Evolutionary conservation across 78 protist species (phyloP).

Genomic region (Emiliania huxleyi): DNA sequence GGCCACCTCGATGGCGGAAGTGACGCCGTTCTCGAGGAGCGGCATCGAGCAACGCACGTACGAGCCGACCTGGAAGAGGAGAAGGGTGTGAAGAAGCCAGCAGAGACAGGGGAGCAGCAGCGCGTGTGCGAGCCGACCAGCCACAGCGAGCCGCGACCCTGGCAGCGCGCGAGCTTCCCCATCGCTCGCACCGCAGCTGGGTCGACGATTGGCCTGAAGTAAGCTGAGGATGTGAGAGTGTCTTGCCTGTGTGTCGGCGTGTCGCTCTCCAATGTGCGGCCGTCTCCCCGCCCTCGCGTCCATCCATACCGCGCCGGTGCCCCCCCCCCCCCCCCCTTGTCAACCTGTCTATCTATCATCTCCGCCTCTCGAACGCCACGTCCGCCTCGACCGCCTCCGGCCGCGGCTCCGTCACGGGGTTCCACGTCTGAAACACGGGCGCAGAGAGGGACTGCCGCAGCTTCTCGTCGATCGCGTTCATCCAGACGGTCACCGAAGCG

Average conservation of each 20-base stretch:
- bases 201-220: neutral
- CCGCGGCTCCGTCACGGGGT: neutral
- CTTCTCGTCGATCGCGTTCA: neutral
- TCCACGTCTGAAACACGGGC: slow-evolving; percentile 30
- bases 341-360: too few relatives aligned
- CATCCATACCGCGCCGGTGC: too few relatives aligned
- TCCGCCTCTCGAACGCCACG: neutral
- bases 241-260: too few relatives aligned
- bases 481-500: slow-evolving; percentile 3
- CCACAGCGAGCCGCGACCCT: neutral
- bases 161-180: neutral
- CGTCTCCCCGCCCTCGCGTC: too few relatives aligned
- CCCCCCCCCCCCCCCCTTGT: too few relatives aligned
- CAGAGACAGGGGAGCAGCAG: too few relatives aligned
- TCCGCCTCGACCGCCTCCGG: neutral
- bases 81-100: too few relatives aligned
- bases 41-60: neutral
- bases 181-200: neutral
- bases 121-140: neutral
- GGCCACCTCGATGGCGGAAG: neutral
- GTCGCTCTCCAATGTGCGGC: too few relatives aligned
- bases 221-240: too few relatives aligned
- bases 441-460: neutral
- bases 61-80: too few relatives aligned
- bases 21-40: slow-evolving; percentile 32